phyloP scores from a whole-genome alignment of 768 basidiomycete species.

The Boletus sp. region DNA sequence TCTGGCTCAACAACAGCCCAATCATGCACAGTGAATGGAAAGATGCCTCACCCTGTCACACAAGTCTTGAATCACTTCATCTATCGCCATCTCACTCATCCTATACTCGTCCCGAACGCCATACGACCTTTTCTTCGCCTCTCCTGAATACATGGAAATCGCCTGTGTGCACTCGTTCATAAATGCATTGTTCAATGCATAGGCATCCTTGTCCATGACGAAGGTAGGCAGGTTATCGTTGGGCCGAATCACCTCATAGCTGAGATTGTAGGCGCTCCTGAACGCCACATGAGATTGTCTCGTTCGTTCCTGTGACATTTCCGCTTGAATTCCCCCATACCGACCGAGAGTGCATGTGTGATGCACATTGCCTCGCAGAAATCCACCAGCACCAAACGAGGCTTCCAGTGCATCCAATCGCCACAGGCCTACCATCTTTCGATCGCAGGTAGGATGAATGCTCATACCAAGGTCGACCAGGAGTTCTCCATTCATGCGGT shows the following conservation, averaged over 20 bases:
- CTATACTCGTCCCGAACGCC: slow-evolving; percentile 8
- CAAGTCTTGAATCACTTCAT: background rate
- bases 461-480: too few relatives aligned
- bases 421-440: background rate
- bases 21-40: too few relatives aligned
- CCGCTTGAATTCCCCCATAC: too few relatives aligned
- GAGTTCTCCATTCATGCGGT: background rate
- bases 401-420: background rate
- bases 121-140: slow-evolving; percentile 6
- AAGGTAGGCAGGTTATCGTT: too few relatives aligned
- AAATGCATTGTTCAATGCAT: slow-evolving; percentile 4
- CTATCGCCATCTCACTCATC: slow-evolving; percentile 1
- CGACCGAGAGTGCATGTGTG: too few relatives aligned
- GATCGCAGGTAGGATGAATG: too few relatives aligned
- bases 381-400: slow-evolving; percentile 9
- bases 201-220: too few relatives aligned
- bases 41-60: background rate
- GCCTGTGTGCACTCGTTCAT: background rate
- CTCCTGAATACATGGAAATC: background rate
- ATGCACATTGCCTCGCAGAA: too few relatives aligned
- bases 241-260: slow-evolving; percentile 11
- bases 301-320: slow-evolving; percentile 5
- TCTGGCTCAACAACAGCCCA: too few relatives aligned
- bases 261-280: slow-evolving; percentile 15
- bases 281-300: slow-evolving; percentile 10